A percentile compares a stretch with the other conserved stretches of the same genome.
These are phyloP conservation scores for Suillus luteus DNA, from an alignment of 768 basidiomycete genomes.

Conservation along the genomic window DNA sequence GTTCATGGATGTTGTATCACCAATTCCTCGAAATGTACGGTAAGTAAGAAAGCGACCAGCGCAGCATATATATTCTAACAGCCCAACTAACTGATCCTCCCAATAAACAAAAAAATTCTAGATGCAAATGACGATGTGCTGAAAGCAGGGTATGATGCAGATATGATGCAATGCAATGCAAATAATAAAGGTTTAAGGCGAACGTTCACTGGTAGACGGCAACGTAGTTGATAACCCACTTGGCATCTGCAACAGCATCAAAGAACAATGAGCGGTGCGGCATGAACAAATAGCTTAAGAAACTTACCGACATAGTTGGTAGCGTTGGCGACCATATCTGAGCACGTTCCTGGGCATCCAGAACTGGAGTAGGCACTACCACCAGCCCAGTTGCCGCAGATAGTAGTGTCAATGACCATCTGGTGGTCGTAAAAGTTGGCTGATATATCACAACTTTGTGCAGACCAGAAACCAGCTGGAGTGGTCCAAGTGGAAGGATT, in stretches of 20 bases:
- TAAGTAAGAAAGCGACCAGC: slow-evolving; percentile 9
- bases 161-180: neutral
- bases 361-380: slow-evolving; percentile 25
- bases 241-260: slow-evolving; percentile 40
- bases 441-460: slow-evolving; percentile 48
- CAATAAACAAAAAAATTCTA: neutral
- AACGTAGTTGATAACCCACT: slow-evolving; percentile 60
- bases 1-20: neutral
- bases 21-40: slow-evolving; percentile 13
- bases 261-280: slow-evolving; percentile 2
- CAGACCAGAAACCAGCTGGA: slow-evolving; percentile 54
- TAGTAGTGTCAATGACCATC: slow-evolving; percentile 43
- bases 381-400: slow-evolving; percentile 36
- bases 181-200: neutral
- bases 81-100: neutral
- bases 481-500: slow-evolving; percentile 52
- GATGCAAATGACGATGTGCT: slow-evolving; percentile 4
- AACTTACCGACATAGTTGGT: slow-evolving; percentile 52
- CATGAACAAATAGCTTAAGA: slow-evolving; percentile 9
- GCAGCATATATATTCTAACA: slow-evolving; percentile 2
- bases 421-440: slow-evolving; percentile 55
- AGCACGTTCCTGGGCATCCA: slow-evolving; percentile 46
- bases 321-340: slow-evolving; percentile 52
- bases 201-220: slow-evolving; percentile 47
- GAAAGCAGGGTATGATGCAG: neutral